These are phyloP conservation scores for Eimeria mitis DNA, from an alignment of 169 alveolate species.

Conservation along the genomic window DNA sequence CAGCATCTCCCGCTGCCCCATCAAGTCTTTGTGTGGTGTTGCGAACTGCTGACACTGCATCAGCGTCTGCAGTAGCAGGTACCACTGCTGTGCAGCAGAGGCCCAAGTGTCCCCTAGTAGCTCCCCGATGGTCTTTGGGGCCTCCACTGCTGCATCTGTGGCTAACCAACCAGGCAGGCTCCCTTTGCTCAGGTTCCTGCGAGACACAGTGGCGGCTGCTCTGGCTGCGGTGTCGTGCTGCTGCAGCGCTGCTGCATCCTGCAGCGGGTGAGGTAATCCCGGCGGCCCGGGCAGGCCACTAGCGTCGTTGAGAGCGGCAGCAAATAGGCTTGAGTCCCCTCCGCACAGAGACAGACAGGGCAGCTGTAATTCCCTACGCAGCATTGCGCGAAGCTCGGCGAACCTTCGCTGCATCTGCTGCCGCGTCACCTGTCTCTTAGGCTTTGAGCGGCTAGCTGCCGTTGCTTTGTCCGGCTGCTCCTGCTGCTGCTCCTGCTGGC, in stretches of 20 bases:
- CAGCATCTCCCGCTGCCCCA: conserved; percentile 30
- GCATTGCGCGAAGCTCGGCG: conserved; percentile 25
- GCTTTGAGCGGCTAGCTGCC: background rate
- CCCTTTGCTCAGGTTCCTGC: background rate
- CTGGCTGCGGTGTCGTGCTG: conserved; percentile 56
- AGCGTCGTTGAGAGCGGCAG: conserved; percentile 56
- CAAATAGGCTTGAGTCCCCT: conserved; percentile 33
- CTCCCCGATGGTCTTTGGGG: conserved; percentile 3
- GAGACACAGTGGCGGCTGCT: background rate
- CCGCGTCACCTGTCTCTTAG: conserved; percentile 21
- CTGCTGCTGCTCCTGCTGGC: conserved; percentile 27
- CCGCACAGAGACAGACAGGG: conserved; percentile 68
- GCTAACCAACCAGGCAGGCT: background rate
- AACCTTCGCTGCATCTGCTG: conserved; percentile 77
- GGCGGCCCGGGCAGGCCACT: conserved; percentile 77
- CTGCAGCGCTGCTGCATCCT: conserved; percentile 59
- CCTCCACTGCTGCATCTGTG: background rate
- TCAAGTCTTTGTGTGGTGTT: conserved; percentile 60
- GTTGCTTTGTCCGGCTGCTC: background rate
- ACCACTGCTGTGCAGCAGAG: conserved; percentile 81
- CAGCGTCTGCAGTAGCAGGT: conserved; percentile 72
- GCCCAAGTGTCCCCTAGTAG: conserved; percentile 64
- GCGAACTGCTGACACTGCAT: conserved; percentile 48
- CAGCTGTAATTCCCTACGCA: conserved; percentile 28
- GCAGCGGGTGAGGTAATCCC: conserved; percentile 68